These are phyloP conservation scores for Coemansia sp. DNA, from an alignment of 192 early-diverging fungal species.

Conservation along the genomic window DNA sequence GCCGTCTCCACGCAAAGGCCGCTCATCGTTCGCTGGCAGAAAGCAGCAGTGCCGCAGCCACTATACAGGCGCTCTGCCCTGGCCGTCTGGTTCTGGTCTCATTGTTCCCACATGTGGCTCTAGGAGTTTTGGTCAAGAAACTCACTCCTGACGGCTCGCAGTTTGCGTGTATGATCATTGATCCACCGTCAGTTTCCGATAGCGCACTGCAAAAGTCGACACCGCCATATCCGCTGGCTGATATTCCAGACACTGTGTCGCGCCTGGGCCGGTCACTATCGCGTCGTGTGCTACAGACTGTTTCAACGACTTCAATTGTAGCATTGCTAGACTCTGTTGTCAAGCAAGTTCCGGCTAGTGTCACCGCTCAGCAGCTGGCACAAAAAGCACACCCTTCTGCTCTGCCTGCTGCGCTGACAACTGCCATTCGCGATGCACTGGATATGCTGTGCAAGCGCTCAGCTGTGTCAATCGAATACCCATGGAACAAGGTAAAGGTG, in stretches of 20 bases:
- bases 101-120: slow-evolving; percentile 49
- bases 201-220: neutral
- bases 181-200: slow-evolving; percentile 9
- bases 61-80: slow-evolving; percentile 60
- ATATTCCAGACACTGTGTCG: slow-evolving; percentile 10
- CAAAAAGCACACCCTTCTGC: slow-evolving; percentile 1
- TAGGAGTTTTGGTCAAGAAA: slow-evolving; percentile 28
- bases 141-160: slow-evolving; percentile 30
- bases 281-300: slow-evolving; percentile 8
- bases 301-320: slow-evolving; percentile 25
- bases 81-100: slow-evolving; percentile 82
- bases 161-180: slow-evolving; percentile 37
- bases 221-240: slow-evolving; percentile 35
- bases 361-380: slow-evolving; percentile 12
- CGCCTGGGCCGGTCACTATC: slow-evolving; percentile 16
- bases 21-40: slow-evolving; percentile 30
- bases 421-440: slow-evolving; percentile 27
- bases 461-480: slow-evolving; percentile 59
- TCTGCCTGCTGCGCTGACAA: slow-evolving; percentile 45
- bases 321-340: slow-evolving; percentile 22
- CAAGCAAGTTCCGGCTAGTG: slow-evolving; percentile 14
- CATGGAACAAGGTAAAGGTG: slow-evolving; percentile 83
- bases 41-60: slow-evolving; percentile 53
- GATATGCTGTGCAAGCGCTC: slow-evolving; percentile 30
- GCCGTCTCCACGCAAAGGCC: slow-evolving; percentile 26